These are phyloP conservation scores for Tetracladium setigerum DNA, from an alignment of 495 filamentous ascomycete species.

Conservation along the genomic window DNA sequence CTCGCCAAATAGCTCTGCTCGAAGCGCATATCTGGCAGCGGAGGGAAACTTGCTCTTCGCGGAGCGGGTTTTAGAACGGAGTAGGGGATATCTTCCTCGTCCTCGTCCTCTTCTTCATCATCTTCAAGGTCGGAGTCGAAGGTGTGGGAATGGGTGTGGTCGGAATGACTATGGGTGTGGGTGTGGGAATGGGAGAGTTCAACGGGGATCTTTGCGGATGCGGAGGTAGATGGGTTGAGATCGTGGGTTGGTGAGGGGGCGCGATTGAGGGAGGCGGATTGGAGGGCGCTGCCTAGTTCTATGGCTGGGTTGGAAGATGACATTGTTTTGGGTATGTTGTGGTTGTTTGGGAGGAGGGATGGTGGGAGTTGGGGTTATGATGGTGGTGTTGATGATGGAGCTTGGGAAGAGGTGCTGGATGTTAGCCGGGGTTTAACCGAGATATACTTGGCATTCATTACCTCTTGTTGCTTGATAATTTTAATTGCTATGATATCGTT, in stretches of 20 bases:
- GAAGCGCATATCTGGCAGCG: constrained; percentile 87
- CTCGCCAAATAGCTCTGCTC: constrained; percentile 95
- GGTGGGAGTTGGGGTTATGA: not conserved
- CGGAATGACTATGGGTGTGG: too few relatives aligned
- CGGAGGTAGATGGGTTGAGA: constrained; percentile 70
- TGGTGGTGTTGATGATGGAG: too few relatives aligned
- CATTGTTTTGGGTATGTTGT: constrained; percentile 1
- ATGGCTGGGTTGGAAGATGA: constrained; percentile 33
- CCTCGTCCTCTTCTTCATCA: constrained; percentile 25
- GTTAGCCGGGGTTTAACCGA: too few relatives aligned
- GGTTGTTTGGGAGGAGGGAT: not conserved
- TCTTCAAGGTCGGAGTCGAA: constrained; percentile 24
- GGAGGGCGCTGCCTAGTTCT: constrained; percentile 66
- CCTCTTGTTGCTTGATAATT: too few relatives aligned
- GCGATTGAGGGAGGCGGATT: constrained; percentile 67
- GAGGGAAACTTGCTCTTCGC: constrained; percentile 54
- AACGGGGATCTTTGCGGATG: constrained; percentile 46
- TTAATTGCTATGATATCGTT: too few relatives aligned
- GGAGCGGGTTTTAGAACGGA: constrained; percentile 46
- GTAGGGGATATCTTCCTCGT: constrained; percentile 46
- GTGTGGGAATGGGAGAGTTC: constrained; percentile 8
- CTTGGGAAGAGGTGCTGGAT: too few relatives aligned
- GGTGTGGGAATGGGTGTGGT: constrained; percentile 4
- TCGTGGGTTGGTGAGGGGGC: constrained; percentile 65
- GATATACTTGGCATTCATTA: too few relatives aligned